Base-by-base conservation (phyloP, 1,284 basidiomycete genomes). In the Malassezia nana region DNA sequence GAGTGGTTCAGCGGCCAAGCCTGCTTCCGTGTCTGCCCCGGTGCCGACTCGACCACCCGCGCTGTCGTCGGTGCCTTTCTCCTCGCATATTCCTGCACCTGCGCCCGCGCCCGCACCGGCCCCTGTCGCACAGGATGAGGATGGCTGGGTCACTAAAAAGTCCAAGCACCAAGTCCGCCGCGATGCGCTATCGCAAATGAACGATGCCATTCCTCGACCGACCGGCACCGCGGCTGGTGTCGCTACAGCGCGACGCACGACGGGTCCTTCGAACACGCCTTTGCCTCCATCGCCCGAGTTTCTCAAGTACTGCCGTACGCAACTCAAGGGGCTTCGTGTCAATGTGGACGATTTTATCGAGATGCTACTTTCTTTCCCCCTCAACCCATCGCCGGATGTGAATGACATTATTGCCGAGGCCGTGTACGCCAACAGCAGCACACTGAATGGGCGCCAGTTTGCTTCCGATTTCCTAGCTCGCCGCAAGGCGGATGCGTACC, bases 401-500 rank as follows among this genome's bases (percentile, higher is more conserved):
- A 57, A 69, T 8, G 73, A 72, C 50, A 70, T 75, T 33, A 73
- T 75, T 30, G 70, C 73, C 16, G 73, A 75, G 35, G 62, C 62
- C 25, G 70, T 98, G 52, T 98, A 98, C 72, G 85, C 87, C 33
- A 89, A 86, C 67, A 90, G 87, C 65, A 86, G 87, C 22, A 98
- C 88, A 1, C 81, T 99, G 35, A 90, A 98, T 67, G 94, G 94
- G 0, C 81, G 91, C 50, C 82, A 91, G 26, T 98, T 98, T 68
- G 89, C 90, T 1, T 79, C 84, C 5, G 90, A 96, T 66, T 98
- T 91, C 69, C 83, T 89, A 45, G 81, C 78, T 58, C 86, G 82
- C 74, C 83, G 91, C 52, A 94, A 91, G 77, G 30, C 64, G 18
- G 71, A 71, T 26, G 68, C 69, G 4, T 65, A 38, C 38, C 48